Percentiles rank a stretch among this genome's conserved stretches.
These are phyloP conservation scores for Skeletonema grethae DNA, from an alignment of 108 stramenopile species.

Conservation along the genomic window DNA sequence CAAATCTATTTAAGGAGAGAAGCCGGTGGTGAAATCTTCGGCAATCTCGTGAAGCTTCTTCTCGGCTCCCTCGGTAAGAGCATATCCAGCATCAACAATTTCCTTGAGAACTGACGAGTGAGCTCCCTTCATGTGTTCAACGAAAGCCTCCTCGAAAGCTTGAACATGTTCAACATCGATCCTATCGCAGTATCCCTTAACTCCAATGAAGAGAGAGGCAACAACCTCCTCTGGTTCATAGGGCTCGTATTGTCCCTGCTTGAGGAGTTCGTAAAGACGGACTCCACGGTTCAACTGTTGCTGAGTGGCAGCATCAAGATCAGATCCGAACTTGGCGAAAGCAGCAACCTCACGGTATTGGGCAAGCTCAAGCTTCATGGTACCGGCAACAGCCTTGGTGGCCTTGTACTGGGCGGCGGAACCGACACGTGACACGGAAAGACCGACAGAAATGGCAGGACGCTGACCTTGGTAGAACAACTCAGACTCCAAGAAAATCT, in stretches of 20 bases:
- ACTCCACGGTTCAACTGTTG: conserved; percentile 99
- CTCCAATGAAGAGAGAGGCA: conserved; percentile 96
- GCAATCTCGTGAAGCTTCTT: conserved; percentile 89
- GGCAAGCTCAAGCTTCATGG: conserved; percentile 99
- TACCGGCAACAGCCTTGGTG: conserved; percentile 99
- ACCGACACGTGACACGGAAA: conserved; percentile 99
- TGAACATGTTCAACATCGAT: conserved; percentile 96
- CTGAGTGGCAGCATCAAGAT: conserved; percentile 99
- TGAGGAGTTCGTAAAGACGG: conserved; percentile 99
- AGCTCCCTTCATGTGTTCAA: conserved; percentile 92
- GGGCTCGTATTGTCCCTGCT: conserved; percentile 99
- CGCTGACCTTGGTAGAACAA: conserved; percentile 99
- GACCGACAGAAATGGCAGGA: conserved; percentile 99
- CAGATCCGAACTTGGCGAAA: conserved; percentile 99
- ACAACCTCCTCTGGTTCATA: conserved; percentile 99
- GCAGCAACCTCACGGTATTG: conserved; percentile 99
- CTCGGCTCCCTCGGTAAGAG: conserved; percentile 79
- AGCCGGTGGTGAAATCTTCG: conserved; percentile 95
- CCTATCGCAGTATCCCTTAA: conserved; percentile 99
- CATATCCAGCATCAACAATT: conserved; percentile 89
- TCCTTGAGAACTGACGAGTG: conserved; percentile 88
- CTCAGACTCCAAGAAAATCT: conserved; percentile 99
- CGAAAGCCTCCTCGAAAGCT: conserved; percentile 95
- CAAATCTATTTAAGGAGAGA: conserved; percentile 58
- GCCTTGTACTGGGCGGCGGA: conserved; percentile 99